Evolutionary conservation across 2,329 filamentous ascomycete species (phyloP), one percentile per base, ranked within the genome.

Genomic region (Aspergillus fumigatiaffinis): DNA sequence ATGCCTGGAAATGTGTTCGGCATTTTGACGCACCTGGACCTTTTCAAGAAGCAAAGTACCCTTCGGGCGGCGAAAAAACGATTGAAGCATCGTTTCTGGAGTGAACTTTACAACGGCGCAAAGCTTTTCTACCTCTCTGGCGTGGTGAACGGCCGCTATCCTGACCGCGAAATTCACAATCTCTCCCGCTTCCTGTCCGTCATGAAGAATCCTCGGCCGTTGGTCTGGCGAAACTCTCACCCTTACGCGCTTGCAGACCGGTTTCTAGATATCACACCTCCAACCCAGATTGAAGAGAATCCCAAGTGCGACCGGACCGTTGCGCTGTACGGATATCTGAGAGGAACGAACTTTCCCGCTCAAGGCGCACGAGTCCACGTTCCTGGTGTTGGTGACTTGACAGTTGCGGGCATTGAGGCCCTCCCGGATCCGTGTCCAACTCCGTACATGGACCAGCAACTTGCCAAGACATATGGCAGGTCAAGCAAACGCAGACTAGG

Each of bases 1-100:
- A 97, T 99, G 93, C 94, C 95, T 0, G 93, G 94, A 63, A 99
- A 99, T 68, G 92, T 99, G 41, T 97, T 99, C 71, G 94, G 94
- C 53, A 92, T 99, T 56, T 83, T 99, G 48, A 97, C 94, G 17
- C 95, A 99, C 79, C 81, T 99, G 59, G 94, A 99, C 72, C 80
- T 99, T 14, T 99, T 99, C 80, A 86, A 88, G 70, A 97, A 97
- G 70, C 93, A 94, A 56, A 92, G 95, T 67, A 88, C 91, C 0
- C 80, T 99, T 57, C 93, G 92, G 73, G 87, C 92, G 67, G 91
- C 95, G 61, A 99, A 99, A 81, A 99, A 99, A 82, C 82, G 93
- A 59, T 78, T 99, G 60, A 99, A 99, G 79, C 90, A 96, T 73
- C 84, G 94, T 61, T 89, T 99, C 65, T 99, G 95, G 94, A 95